Conservation (phyloP, 192 early-diverging fungal genomes). For the Coemansia sp. region DNA sequence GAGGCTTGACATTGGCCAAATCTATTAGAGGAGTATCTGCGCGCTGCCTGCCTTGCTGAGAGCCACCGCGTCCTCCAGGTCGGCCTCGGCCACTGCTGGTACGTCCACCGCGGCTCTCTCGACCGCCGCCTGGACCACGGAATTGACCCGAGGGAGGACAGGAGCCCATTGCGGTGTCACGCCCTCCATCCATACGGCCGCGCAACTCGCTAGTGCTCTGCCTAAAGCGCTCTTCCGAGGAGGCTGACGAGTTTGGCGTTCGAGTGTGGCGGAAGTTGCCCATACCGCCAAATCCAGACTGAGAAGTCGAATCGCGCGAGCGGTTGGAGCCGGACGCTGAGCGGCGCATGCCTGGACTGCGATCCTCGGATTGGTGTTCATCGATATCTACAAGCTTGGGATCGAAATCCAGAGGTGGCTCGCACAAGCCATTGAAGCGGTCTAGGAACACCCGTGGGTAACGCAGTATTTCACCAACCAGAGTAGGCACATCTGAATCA, state of each 20-base stretch:
- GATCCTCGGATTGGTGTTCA: conserved; percentile 49
- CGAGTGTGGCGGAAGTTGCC: conserved; percentile 48
- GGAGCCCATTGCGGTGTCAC: conserved; percentile 31
- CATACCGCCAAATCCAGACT: conserved; percentile 45
- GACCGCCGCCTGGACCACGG: conserved; percentile 26
- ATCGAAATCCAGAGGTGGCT: conserved; percentile 61
- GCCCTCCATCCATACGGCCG: conserved; percentile 23
- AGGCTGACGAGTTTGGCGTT: conserved; percentile 14
- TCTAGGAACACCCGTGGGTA: conserved; percentile 78
- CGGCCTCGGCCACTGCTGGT: conserved; percentile 18
- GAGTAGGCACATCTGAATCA: conserved; percentile 42
- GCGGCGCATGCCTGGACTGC: conserved; percentile 51
- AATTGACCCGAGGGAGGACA: conserved; percentile 52
- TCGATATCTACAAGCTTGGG: conserved; percentile 49
- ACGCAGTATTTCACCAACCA: conserved; percentile 64
- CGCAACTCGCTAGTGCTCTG: conserved; percentile 43
- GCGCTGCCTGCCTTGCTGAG: conserved; percentile 33
- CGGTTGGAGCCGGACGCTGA: conserved; percentile 43
- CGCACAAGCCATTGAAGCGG: conserved; percentile 69
- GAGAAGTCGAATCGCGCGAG: conserved; percentile 27
- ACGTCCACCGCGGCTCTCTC: conserved; percentile 59
- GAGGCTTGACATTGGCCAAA: conserved; percentile 69
- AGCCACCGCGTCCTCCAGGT: conserved; percentile 54
- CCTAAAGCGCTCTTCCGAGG: conserved; percentile 49
- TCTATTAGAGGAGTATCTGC: neutral